Base-by-base conservation (phyloP, 163 green algal genomes). In the Chlamydomonas reinhardtii region DNA sequence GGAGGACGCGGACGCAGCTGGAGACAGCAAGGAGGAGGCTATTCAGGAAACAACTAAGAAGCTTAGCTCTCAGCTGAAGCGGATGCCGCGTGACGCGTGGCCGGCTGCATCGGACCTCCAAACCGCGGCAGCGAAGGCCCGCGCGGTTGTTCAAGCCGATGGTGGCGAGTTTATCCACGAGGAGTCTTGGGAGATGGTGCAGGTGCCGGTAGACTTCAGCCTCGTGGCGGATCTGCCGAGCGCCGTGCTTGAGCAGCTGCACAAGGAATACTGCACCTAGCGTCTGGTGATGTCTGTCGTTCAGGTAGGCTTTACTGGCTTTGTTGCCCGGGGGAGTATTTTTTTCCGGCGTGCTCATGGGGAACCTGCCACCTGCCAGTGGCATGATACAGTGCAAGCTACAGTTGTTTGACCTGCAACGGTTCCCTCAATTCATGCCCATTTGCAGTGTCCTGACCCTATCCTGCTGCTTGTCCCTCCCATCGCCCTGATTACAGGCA, bases 141-240 rank as follows among this genome's bases (percentile, higher is more conserved):
- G 74, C 56, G 74, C 31, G 14, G 24, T 81, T 29, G 74, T 81
- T 35, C 22, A 71, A 0, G 56, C 31, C 31, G 74, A 81, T 25
- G 56, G 11, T 5, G 74, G 74, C 31, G 54, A 81, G 32, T 81
- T 81, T 32, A 81, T 81, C 2, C 74, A 81, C 20, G 74, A 59
- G 74, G 74, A 59, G n/a, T 81, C 54, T 25, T 81, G 74, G 74
- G 74, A 81, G 32, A 81, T 81, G 74, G 74, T 81, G 8, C 52
- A 59, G 74, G 74, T 81, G 52, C 74, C 54, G 29, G 74, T 81
- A 24, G 74, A 81, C 74, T 81, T 81, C 74, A 81, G 54, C 56
- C 54, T 71, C 8, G 74, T 81, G 54, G 54, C 12, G 74, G 74
- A 81, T 2, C 54, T 81, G 54, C 22, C 54, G 56, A 19, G 5